Conservation (phyloP, 768 basidiomycete species). For the Hirschioporus abietinus region DNA sequence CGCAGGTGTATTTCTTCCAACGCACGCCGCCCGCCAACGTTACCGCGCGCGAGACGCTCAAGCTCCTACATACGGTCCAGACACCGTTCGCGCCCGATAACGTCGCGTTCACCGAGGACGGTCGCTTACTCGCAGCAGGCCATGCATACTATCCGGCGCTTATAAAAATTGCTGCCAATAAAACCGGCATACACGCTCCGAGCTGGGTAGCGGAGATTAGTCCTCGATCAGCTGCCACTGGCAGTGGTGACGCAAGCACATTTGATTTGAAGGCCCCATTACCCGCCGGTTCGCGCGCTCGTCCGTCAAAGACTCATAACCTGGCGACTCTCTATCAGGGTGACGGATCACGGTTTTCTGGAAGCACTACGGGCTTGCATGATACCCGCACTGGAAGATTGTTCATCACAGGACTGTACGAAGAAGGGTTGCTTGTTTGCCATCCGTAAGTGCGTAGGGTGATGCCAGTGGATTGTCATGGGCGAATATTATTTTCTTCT, state of each 20-base stretch:
- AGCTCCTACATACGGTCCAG: conserved; percentile 30
- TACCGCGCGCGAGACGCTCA: conserved; percentile 37
- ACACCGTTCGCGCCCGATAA: conserved; percentile 65
- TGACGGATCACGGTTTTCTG: conserved; percentile 54
- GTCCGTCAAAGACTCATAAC: conserved; percentile 30
- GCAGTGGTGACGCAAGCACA: conserved; percentile 10
- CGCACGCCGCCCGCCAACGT: conserved; percentile 27
- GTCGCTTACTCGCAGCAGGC: conserved; percentile 52
- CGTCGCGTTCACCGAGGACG: conserved; percentile 43
- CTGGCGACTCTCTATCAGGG: conserved; percentile 71
- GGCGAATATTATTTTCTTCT: neutral
- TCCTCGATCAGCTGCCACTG: conserved; percentile 17
- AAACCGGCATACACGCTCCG: conserved; percentile 33
- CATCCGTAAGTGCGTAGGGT: neutral
- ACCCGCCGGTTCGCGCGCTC: conserved; percentile 38
- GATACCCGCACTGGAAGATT: conserved; percentile 44
- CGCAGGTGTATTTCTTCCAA: conserved; percentile 45
- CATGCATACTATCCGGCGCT: conserved; percentile 61
- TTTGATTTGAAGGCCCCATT: conserved; percentile 45
- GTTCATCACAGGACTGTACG: conserved; percentile 56
- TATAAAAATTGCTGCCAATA: conserved; percentile 37
- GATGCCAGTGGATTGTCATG: no score
- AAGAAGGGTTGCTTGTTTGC: conserved; percentile 39
- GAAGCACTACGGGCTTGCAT: conserved; percentile 46
- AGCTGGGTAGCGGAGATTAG: conserved; percentile 56